These are phyloP conservation scores for Azolla pinnata DNA, from an alignment of 75 land plant genomes.

Conservation along the genomic window DNA sequence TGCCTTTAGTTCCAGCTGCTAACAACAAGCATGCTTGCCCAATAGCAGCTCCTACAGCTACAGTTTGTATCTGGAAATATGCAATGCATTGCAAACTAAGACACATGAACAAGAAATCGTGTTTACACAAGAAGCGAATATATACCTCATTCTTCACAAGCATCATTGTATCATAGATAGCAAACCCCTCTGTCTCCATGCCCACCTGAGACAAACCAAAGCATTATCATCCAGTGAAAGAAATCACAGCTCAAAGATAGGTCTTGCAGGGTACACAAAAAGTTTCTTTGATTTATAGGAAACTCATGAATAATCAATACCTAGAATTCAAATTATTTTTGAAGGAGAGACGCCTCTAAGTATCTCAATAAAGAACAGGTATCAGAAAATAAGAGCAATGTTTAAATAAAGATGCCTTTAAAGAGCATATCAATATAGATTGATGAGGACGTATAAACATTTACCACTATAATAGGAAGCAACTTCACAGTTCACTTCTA, in stretches of 20 bases:
- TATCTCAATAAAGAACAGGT: too few relatives aligned
- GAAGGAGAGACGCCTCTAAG: too few relatives aligned
- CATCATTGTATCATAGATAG: constrained; percentile 92
- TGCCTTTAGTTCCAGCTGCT: constrained; percentile 87
- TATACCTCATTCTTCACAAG: constrained; percentile 70
- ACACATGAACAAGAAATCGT: not conserved
- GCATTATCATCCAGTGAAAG: too few relatives aligned
- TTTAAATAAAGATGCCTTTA: too few relatives aligned
- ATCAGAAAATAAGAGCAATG: too few relatives aligned
- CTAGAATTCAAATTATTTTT: too few relatives aligned
- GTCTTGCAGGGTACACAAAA: too few relatives aligned
- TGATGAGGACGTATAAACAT: too few relatives aligned
- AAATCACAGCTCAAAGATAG: too few relatives aligned
- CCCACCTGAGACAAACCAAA: constrained; percentile 50
- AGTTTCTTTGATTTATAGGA: not conserved
- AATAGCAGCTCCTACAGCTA: constrained; percentile 82
- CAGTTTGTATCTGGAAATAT: constrained; percentile 62
- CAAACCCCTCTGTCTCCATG: constrained; percentile 88
- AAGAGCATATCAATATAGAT: too few relatives aligned
- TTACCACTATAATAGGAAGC: too few relatives aligned
- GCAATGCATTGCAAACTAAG: not conserved
- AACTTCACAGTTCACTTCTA: too few relatives aligned
- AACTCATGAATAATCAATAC: not conserved
- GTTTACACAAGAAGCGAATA: not conserved
- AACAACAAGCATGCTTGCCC: constrained; percentile 87